Evolutionary conservation across 768 basidiomycete species (phyloP).

Genomic region (Boletus pseudopeckii): DNA sequence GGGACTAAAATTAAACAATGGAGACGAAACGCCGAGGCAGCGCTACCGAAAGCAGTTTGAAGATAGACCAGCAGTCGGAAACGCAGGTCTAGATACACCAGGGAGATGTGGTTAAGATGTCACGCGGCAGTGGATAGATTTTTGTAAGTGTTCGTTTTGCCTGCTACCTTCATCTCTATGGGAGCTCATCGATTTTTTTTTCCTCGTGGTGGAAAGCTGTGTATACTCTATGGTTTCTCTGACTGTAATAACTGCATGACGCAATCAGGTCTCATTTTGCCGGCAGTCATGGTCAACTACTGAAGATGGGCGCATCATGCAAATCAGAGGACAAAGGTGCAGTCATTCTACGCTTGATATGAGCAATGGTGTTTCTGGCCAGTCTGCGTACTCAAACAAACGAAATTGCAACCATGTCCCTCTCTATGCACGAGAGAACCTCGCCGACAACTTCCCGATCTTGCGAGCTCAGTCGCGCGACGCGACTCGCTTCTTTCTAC

Average conservation of each 20-base stretch:
- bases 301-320: background rate
- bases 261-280: background rate
- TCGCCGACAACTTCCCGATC: no score
- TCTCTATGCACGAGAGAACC: background rate
- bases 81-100: background rate
- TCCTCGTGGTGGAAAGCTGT: background rate
- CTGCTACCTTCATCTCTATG: background rate
- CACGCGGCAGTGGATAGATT: background rate
- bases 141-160: background rate
- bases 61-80: background rate
- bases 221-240: background rate
- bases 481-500: no score
- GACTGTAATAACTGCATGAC: background rate
- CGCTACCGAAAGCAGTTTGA: background rate
- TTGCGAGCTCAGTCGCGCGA: no score
- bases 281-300: background rate
- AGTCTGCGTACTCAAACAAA: background rate
- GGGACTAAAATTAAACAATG: constrained; percentile 27
- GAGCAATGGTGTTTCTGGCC: background rate
- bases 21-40: constrained; percentile 19
- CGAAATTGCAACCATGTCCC: background rate
- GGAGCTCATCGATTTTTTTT: background rate
- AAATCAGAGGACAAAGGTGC: background rate
- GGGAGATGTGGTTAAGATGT: background rate
- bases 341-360: background rate